A percentile compares a stretch with the other conserved stretches of the same genome.
phyloP scores from a whole-genome alignment of 176 grass and related monocot genomes.

The Eragrostis curvula region DNA sequence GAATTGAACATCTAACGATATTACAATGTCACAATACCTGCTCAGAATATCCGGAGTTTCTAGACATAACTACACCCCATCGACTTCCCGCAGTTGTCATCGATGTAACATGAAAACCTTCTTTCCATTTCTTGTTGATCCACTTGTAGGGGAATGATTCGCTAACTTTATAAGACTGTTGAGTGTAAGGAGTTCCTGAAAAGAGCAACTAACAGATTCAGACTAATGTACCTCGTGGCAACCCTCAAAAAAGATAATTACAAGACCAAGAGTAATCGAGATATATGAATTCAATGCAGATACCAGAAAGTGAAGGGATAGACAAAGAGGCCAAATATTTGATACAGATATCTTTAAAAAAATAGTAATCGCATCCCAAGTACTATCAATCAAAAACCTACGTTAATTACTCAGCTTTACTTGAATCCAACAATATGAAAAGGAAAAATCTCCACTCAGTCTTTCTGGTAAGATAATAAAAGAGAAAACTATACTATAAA shows the following conservation, averaged over 20 bases:
- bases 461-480: neutral
- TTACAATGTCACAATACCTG: slow-evolving; percentile 60
- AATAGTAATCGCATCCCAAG: neutral
- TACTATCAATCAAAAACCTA: neutral
- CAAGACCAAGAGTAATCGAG: neutral
- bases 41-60: slow-evolving; percentile 91
- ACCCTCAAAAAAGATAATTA: slow-evolving; percentile 9
- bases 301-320: neutral
- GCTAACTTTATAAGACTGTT: slow-evolving; percentile 99
- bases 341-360: neutral
- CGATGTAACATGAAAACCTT: slow-evolving; percentile 99
- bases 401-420: neutral
- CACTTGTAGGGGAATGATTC: slow-evolving; percentile 98
- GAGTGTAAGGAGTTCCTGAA: slow-evolving; percentile 95
- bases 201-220: slow-evolving; percentile 1
- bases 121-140: slow-evolving; percentile 99
- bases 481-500: neutral
- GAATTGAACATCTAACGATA: neutral
- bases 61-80: slow-evolving; percentile 98
- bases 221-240: neutral
- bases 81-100: slow-evolving; percentile 97
- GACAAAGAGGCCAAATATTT: slow-evolving; percentile 16
- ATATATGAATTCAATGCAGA: neutral
- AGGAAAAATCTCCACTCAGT: neutral
- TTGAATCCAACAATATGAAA: slow-evolving; percentile 16